Evolutionary conservation across 2,329 filamentous ascomycete genomes (phyloP), one percentile per base, ranked within the genome.

Genomic region (Pleurostoma richardsiae): DNA sequence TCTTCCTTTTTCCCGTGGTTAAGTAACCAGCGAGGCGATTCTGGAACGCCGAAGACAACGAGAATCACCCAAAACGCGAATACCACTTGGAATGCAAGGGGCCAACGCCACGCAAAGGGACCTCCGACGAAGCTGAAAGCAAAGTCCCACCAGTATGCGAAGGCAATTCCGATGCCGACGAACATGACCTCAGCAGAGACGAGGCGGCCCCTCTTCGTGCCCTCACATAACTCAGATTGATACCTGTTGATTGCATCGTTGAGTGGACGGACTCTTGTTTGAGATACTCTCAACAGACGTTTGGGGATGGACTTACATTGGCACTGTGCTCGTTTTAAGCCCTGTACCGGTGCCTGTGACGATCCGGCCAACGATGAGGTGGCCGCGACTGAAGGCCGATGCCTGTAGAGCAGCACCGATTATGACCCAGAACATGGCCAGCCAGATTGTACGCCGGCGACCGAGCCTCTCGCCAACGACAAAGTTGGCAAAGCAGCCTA

Each of bases 161-260:
- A 51, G 5, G 52, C 53, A 29, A 61, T 58, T 1, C 59, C 59
- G 5, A 59, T 48, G 3, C 57, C 57, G 3, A 59, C 56, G 10
- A 59, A 56, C 2, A 58, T 29, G 1, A 52, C 49, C 45, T 74
- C 68, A n/a, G 59, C 62, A n/a, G 63, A 66, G 28, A 74, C 68
- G 6, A 70, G 60, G 19, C 64, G 63, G 39, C 71, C 72, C 38
- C 72, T 59, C 40, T 65, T 65, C n/a, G 65, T 59, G 1, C 65
- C 63, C 42, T 69, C 64, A 41, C 66, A 71, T 1, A 74, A 59
- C 51, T 76, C 72, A 1, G 68, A 63, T 48, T 74, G 72, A 46
- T 72, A 70, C 62, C 55, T 52, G 39, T 29, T 28, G 7, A 6
- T 5, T 1, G 7, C 29, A 41, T 27, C 10, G 26, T 30, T 31